Conservation (phyloP, 371 early-diverging fungal species). For the Polyrhizophydium stewartii region DNA sequence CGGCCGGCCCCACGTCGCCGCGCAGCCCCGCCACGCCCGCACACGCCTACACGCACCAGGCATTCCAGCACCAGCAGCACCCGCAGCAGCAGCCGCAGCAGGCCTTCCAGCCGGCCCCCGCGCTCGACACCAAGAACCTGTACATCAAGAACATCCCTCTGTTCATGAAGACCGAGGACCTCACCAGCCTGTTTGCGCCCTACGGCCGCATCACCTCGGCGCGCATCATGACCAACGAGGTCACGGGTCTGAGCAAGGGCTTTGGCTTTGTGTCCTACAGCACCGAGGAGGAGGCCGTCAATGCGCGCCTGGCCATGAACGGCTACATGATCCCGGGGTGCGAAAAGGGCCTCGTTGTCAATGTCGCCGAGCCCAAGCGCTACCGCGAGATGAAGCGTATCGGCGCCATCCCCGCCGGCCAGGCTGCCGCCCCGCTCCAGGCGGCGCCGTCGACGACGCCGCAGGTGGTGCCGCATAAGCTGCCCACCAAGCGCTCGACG, state of each 20-base stretch:
- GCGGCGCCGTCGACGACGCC: too few species aligned
- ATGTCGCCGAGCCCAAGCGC: slow-evolving; percentile 37
- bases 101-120: neutral
- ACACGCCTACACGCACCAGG: slow-evolving; percentile 1
- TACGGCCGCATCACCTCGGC: slow-evolving; percentile 39
- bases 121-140: slow-evolving; percentile 31
- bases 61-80: neutral
- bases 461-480: too few species aligned
- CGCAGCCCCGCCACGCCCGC: neutral
- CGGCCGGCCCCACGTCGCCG: neutral
- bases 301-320: slow-evolving; percentile 31
- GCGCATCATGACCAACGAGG: slow-evolving; percentile 33
- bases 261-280: slow-evolving; percentile 41
- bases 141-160: slow-evolving; percentile 38
- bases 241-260: slow-evolving; percentile 28
- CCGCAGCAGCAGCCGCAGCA: neutral
- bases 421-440: too few species aligned
- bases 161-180: slow-evolving; percentile 24
- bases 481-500: too few species aligned
- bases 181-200: slow-evolving; percentile 27
- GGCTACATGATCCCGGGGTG: slow-evolving; percentile 12
- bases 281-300: slow-evolving; percentile 21
- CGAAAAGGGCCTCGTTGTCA: slow-evolving; percentile 26
- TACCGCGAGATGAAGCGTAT: slow-evolving; percentile 30
- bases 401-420: too few species aligned